These are phyloP conservation scores for Fragaria nilgerrensis DNA, from an alignment of 306 rosid species.

Conservation along the genomic window DNA sequence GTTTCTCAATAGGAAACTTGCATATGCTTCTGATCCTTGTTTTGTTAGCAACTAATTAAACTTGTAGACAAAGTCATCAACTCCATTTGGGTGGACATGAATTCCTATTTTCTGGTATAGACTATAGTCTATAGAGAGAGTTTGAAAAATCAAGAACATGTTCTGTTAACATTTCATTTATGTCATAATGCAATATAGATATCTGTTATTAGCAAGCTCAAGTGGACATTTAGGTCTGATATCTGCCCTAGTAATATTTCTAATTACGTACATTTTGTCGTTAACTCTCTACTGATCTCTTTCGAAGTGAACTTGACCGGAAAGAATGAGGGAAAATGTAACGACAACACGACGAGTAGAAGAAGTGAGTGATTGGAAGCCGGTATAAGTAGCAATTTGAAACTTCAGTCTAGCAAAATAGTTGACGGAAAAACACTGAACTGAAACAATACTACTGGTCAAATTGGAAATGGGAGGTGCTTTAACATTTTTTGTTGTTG, in stretches of 20 bases:
- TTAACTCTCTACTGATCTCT: neutral
- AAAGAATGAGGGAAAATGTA: neutral
- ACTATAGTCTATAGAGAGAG: neutral
- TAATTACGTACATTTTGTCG: neutral
- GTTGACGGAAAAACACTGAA: neutral
- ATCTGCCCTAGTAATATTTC: too few relatives aligned
- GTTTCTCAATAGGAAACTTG: constrained; percentile 17
- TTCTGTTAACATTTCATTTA: neutral
- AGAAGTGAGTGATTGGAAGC: neutral
- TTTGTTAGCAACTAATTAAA: constrained; percentile 21
- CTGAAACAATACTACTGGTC: neutral
- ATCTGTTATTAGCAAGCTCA: neutral
- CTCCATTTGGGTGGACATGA: constrained; percentile 11
- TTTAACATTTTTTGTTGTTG: neutral
- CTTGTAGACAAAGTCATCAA: constrained; percentile 12
- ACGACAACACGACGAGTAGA: neutral
- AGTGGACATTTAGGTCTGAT: neutral
- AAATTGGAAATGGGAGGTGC: neutral
- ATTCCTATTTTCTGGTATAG: constrained; percentile 10
- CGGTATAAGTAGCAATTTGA: neutral
- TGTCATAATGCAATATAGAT: neutral
- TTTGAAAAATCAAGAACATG: neutral
- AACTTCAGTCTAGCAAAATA: neutral
- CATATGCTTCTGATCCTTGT: constrained; percentile 22
- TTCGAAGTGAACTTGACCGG: neutral